These are phyloP conservation scores for Penicillium concentricum DNA, from an alignment of 2,329 filamentous ascomycete genomes.

Conservation along the genomic window DNA sequence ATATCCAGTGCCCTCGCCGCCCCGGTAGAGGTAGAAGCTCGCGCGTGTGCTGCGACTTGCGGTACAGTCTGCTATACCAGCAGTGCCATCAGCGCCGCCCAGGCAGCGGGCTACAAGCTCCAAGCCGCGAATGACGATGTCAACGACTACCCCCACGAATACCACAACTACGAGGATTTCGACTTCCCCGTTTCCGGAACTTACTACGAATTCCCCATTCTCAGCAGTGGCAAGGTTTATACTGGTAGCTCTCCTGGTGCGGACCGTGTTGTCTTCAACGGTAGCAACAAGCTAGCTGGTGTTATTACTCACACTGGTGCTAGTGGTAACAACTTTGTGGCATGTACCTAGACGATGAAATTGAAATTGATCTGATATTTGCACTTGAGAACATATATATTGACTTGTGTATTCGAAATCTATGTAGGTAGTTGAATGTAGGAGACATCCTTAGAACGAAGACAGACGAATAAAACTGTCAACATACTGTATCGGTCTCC, in stretches of 20 bases:
- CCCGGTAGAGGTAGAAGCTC: conserved; percentile 33
- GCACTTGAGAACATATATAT: neutral
- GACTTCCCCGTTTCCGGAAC: conserved; percentile 57
- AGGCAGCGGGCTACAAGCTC: conserved; percentile 53
- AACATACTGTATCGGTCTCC: conserved; percentile 17
- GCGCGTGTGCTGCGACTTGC: conserved; percentile 54
- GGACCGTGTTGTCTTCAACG: conserved; percentile 66
- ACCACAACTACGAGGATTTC: conserved; percentile 64
- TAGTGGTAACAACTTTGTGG: conserved; percentile 66
- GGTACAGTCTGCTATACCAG: conserved; percentile 55
- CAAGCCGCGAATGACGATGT: conserved; percentile 41
- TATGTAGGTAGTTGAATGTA: conserved; percentile 7
- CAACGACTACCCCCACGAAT: conserved; percentile 57
- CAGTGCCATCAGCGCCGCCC: conserved; percentile 51
- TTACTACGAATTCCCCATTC: conserved; percentile 64
- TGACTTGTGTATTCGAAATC: neutral
- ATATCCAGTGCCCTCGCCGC: conserved; percentile 25
- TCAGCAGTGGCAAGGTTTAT: conserved; percentile 51
- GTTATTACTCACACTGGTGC: conserved; percentile 70
- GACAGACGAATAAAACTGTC: conserved; percentile 17
- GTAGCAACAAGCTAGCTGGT: conserved; percentile 56
- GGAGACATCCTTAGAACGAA: conserved; percentile 18
- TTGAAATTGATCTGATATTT: conserved; percentile 39
- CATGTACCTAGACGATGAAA: conserved; percentile 43
- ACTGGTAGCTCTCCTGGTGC: conserved; percentile 63